Conservation (phyloP, 352 stramenopile genomes). For the Globisporangium emineosum region DNA sequence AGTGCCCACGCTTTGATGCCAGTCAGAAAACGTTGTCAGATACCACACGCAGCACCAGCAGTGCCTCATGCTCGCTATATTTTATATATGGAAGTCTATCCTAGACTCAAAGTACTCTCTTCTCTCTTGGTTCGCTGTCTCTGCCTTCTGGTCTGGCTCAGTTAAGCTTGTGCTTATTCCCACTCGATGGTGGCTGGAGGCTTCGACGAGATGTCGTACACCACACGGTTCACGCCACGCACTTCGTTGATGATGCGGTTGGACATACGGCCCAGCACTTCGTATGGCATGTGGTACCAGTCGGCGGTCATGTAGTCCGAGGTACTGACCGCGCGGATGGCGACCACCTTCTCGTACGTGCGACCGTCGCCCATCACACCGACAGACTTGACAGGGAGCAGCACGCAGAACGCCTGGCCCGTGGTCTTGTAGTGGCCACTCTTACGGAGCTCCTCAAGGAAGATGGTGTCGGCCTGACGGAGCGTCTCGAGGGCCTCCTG, state of each 20-base stretch:
- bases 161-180: constrained; percentile 77
- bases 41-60: constrained; percentile 8
- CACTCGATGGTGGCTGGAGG: constrained; percentile 99
- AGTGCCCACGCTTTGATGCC: constrained; percentile 3
- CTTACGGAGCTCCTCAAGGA: constrained; percentile 96
- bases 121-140: constrained; percentile 2
- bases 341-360: constrained; percentile 96
- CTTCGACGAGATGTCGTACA: constrained; percentile 99
- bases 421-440: constrained; percentile 98
- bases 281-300: constrained; percentile 99
- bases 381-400: constrained; percentile 96
- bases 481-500: constrained; percentile 94
- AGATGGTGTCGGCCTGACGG: constrained; percentile 96
- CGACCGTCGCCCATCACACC: constrained; percentile 98
- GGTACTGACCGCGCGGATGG: constrained; percentile 97
- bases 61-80: constrained; percentile 11
- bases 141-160: not conserved
- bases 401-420: constrained; percentile 97
- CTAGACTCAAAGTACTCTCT: constrained; percentile 7
- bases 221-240: constrained; percentile 97
- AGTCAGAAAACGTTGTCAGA: constrained; percentile 10
- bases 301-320: constrained; percentile 99
- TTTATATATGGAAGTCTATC: constrained; percentile 13
- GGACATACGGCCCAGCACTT: constrained; percentile 95
- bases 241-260: constrained; percentile 99